Percentiles rank a stretch among this genome's conserved stretches.
phyloP scores from a whole-genome alignment of 31 red algal species.

The Porphyra umbilicalis region DNA sequence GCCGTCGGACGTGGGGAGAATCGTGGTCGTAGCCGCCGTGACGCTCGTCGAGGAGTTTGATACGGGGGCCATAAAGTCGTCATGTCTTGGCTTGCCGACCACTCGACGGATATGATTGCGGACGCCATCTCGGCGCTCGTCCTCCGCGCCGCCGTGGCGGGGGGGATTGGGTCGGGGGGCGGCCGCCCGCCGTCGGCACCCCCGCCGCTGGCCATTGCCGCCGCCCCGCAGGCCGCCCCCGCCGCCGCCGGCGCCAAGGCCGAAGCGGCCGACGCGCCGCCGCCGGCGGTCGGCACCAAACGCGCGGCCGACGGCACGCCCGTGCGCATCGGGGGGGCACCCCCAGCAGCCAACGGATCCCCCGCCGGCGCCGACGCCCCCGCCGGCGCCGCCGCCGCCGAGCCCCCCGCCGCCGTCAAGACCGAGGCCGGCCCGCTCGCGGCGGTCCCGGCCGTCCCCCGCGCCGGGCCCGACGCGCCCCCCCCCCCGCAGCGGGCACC shows the following conservation, averaged over 20 bases:
- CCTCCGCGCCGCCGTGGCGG: slow-evolving; percentile 24
- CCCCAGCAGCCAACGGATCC: no score
- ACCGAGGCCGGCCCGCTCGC: no score
- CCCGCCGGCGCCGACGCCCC: no score
- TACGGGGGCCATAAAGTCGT: slow-evolving; percentile 25
- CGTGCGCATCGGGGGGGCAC: no score
- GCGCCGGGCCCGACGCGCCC: no score
- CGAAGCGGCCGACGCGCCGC: not conserved
- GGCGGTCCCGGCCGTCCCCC: no score
- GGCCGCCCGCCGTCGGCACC: slow-evolving; percentile 14
- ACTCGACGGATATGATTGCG: slow-evolving; percentile 84
- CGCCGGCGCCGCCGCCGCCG: no score
- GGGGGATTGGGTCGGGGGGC: not conserved
- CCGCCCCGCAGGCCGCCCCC: not conserved
- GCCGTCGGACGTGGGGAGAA: not conserved
- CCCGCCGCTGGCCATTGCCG: slow-evolving; percentile 17
- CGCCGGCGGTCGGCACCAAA: not conserved
- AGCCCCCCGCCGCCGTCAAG: no score
- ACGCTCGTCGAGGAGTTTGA: slow-evolving; percentile 6
- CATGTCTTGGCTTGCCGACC: slow-evolving; percentile 85
- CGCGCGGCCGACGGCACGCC: not conserved
- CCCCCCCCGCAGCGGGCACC: no score
- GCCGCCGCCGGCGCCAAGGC: slow-evolving; percentile 29
- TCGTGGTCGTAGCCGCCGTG: not conserved
- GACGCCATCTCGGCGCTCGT: slow-evolving; percentile 71